These are phyloP conservation scores for Maudiozyma barnettii DNA, from an alignment of 805 yeast genomes.

Conservation along the genomic window DNA sequence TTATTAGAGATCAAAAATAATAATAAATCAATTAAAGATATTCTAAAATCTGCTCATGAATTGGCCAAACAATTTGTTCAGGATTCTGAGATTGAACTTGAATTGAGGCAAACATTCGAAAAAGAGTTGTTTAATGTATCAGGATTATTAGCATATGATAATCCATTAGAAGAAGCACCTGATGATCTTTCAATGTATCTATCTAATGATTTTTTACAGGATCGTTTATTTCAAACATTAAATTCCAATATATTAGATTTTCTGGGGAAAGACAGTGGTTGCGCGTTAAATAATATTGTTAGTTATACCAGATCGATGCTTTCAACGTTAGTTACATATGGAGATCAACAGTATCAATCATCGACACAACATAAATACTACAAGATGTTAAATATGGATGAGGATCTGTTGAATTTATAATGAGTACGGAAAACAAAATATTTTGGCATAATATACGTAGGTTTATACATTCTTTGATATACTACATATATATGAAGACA, in stretches of 20 bases:
- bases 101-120: slow-evolving; percentile 27
- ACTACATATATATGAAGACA: no score
- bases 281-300: slow-evolving; percentile 37
- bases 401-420: slow-evolving; percentile 34
- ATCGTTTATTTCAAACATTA: slow-evolving; percentile 23
- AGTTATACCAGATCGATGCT: slow-evolving; percentile 34
- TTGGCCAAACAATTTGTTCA: slow-evolving; percentile 18
- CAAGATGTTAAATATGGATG: slow-evolving; percentile 35
- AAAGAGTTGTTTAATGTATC: slow-evolving; percentile 38
- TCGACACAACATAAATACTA: slow-evolving; percentile 10
- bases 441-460: no score
- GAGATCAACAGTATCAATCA: slow-evolving; percentile 19
- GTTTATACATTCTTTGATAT: no score
- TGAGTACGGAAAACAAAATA: neutral
- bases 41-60: slow-evolving; percentile 19
- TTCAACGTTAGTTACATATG: slow-evolving; percentile 19
- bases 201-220: slow-evolving; percentile 22
- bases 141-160: slow-evolving; percentile 42
- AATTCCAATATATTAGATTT: slow-evolving; percentile 34
- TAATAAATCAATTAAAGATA: slow-evolving; percentile 6
- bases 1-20: slow-evolving; percentile 11
- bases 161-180: slow-evolving; percentile 36
- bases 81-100: slow-evolving; percentile 9
- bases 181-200: slow-evolving; percentile 19
- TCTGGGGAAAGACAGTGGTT: slow-evolving; percentile 35